Evolutionary conservation across 2,329 filamentous ascomycete species (phyloP).

Genomic region (Rhynchosporium agropyri): DNA sequence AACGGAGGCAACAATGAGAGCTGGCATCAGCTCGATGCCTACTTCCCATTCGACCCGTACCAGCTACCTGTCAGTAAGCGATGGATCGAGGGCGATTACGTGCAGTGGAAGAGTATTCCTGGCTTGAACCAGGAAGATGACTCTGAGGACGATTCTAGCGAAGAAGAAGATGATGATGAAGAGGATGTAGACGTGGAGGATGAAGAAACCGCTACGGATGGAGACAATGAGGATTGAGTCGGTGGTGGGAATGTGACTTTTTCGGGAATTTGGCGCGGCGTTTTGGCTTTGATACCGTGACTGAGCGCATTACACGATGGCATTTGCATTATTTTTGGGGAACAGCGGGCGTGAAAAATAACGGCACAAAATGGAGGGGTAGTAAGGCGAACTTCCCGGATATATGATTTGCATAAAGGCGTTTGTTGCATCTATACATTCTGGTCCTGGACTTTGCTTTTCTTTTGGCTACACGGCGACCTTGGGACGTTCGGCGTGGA

Average conservation of each 20-base stretch:
- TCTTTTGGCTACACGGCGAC: background rate
- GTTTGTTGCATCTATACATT: conserved; percentile 17
- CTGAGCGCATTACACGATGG: background rate
- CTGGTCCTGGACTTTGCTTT: conserved; percentile 16
- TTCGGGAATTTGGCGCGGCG: conserved; percentile 5
- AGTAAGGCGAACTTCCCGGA: too few relatives aligned
- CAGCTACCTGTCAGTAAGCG: conserved; percentile 82
- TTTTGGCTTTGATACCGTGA: conserved; percentile 15
- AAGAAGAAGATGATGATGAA: conserved; percentile 33
- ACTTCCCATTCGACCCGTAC: conserved; percentile 98
- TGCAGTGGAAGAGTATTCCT: conserved; percentile 75
- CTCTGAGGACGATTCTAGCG: conserved; percentile 46
- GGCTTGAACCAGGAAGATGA: conserved; percentile 63
- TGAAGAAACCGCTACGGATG: conserved; percentile 35
- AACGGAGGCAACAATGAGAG: conserved; percentile 66
- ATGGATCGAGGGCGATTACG: conserved; percentile 86
- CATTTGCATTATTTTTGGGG: conserved; percentile 1
- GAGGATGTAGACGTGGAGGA: conserved; percentile 20
- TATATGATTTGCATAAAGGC: conserved; percentile 10
- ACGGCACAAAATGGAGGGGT: conserved; percentile 1
- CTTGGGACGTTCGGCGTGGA: background rate
- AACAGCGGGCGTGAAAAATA: conserved; percentile 21
- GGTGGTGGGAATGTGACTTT: background rate
- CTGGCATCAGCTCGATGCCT: conserved; percentile 84
- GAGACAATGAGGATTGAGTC: conserved; percentile 33